Conservation (phyloP, 2,329 filamentous ascomycete species). For the Mariannaea elegans region DNA sequence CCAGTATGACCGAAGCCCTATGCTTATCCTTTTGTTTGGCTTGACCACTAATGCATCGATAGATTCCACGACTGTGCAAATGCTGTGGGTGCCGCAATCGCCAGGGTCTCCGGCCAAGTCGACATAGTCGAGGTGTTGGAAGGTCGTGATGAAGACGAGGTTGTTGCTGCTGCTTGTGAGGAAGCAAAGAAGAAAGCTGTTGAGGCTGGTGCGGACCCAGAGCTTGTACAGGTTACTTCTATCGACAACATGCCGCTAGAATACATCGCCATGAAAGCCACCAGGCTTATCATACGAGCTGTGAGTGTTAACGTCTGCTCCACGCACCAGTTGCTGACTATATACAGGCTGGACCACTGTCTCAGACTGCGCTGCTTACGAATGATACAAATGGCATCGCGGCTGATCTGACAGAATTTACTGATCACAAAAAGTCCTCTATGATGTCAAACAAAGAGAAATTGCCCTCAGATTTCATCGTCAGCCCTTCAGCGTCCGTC, state of each 20-base stretch:
- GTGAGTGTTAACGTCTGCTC: not conserved
- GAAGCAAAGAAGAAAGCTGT: slow-evolving; percentile 1
- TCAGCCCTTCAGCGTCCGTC: not conserved
- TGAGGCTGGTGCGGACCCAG: not conserved
- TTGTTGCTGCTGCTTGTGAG: not conserved
- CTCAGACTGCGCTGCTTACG: too few species aligned
- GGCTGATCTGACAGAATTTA: not conserved
- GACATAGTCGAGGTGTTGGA: slow-evolving; percentile 5
- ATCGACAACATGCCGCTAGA: not conserved
- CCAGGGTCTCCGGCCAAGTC: not conserved
- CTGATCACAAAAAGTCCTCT: too few species aligned
- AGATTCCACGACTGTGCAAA: slow-evolving; percentile 5
- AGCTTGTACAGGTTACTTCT: not conserved
- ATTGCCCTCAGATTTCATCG: not conserved
- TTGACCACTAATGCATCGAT: too few species aligned
- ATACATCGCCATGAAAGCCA: not conserved
- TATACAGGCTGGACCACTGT: too few species aligned
- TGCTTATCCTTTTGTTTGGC: too few species aligned
- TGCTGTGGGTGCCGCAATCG: slow-evolving; percentile 6
- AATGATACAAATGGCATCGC: not conserved
- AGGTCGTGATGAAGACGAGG: not conserved
- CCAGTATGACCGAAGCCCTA: too few species aligned
- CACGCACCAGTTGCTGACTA: not conserved
- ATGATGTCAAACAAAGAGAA: too few species aligned
- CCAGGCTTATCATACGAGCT: not conserved